Base-by-base conservation (phyloP, 305 asterid species). In the Rubia tinctorum region DNA sequence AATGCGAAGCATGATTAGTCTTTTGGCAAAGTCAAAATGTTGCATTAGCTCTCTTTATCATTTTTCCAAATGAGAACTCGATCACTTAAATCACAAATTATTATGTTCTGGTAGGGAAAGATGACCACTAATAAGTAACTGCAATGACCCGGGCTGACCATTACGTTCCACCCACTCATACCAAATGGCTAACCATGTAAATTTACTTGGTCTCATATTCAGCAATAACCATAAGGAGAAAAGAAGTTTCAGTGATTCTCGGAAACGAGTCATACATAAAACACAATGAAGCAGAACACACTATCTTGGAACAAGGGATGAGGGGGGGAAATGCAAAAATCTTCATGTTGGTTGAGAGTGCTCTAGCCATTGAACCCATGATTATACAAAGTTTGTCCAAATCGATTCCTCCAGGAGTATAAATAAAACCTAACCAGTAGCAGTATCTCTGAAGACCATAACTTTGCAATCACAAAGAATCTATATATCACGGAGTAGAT, bases 1-100 rank as follows among this genome's bases (percentile, higher is more conserved):
- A 68, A 44, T 59, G 63, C 27, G 44, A 25, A 43, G 6, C 17
- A 43, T 68, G 69, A 66, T 43, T 56, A 56, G 61, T 42, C 49
- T 22, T 40, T 58, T 22, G 45, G 55, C 37, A 27, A 45, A 53
- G 59, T 62, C 69, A 60, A 61, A 68, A 8, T 37, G 0, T 30
- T 5, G 69, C 69, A 68, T 40, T 20, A 60, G 49, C 58, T 75
- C 45, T 59, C 66, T 68, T 6, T 22, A 44, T n/a, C 73, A 44
- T 53, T 43, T 27, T 20, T 23, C 30, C 58, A 27, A 40, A 15
- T 30, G 42, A 44, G 51, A 75, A 45, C 55, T 68, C 68, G 4
- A 17, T 40, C 22, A 58, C 14, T 23, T 9, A 6, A 27, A 23
- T 17, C 40, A 23, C 69, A 60, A 23, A 43, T 17, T 45, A 11